Conservation (phyloP, 345 rosid species). For the Gossypium bickii region DNA sequence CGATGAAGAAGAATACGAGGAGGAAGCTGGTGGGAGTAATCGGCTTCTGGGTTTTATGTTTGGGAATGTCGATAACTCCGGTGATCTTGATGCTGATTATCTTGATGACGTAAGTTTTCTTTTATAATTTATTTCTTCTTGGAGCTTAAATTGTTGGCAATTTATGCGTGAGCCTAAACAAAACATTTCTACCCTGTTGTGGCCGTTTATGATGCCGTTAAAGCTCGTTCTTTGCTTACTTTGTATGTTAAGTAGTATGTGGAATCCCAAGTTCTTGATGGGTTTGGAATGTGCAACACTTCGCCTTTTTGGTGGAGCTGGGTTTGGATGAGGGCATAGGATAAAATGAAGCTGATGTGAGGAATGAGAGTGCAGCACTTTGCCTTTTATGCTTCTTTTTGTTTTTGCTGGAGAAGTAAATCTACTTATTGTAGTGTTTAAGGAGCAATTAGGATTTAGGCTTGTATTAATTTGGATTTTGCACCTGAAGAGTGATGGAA, state of each 20-base stretch:
- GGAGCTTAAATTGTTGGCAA: neutral
- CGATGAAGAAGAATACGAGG: slow-evolving; percentile 83
- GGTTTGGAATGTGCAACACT: neutral
- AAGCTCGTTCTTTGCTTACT: no score
- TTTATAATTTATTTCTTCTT: neutral
- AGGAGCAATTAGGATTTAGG: neutral
- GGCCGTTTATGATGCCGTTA: neutral
- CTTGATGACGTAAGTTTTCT: slow-evolving; percentile 72
- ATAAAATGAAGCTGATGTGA: neutral
- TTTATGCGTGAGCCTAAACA: neutral
- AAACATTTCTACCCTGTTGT: neutral
- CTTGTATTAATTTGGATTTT: neutral
- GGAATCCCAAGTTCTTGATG: neutral
- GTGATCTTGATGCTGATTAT: slow-evolving; percentile 95
- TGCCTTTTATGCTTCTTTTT: neutral
- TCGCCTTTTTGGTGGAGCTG: neutral
- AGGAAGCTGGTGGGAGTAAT: slow-evolving; percentile 53
- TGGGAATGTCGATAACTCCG: slow-evolving; percentile 91
- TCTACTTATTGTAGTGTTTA: neutral
- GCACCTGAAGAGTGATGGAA: neutral
- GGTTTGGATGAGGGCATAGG: neutral
- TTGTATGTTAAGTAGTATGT: neutral
- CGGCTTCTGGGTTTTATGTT: slow-evolving; percentile 88
- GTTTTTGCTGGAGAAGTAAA: neutral
- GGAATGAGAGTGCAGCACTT: neutral